Evolutionary conservation across 306 rosid genomes (phyloP).

Genomic region (Chamaecrista fasciculata): DNA sequence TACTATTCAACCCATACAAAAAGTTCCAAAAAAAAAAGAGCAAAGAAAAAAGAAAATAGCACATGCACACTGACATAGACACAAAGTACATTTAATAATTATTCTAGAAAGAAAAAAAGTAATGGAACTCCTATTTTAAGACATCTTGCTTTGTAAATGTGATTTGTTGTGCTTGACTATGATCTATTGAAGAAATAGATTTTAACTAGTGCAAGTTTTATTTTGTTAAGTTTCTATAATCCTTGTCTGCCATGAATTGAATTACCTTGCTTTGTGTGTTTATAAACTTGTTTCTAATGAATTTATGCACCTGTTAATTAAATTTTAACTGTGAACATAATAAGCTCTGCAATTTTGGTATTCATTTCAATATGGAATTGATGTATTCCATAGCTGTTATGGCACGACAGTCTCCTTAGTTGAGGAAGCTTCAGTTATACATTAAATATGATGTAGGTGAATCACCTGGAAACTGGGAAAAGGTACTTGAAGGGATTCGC

Average conservation of each 20-base stretch:
- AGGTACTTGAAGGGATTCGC: conserved; percentile 73
- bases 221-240: not conserved
- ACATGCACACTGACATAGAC: not conserved
- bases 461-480: conserved; percentile 70
- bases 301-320: not conserved
- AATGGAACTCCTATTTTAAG: no score
- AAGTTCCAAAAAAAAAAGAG: no score
- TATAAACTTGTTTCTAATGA: conserved; percentile 5
- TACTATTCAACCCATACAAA: not conserved
- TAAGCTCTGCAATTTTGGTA: not conserved
- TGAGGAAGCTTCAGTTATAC: conserved; percentile 15
- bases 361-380: conserved; percentile 16
- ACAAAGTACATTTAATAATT: not conserved
- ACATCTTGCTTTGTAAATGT: conserved; percentile 1
- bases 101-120: no score
- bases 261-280: not conserved
- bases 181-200: not conserved
- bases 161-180: no score
- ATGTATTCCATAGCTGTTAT: conserved; percentile 2
- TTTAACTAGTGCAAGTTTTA: not conserved
- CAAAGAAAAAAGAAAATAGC: not conserved
- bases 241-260: conserved; percentile 1
- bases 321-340: not conserved
- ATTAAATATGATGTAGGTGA: conserved; percentile 47
- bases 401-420: not conserved